phyloP scores from a whole-genome alignment of 2,329 filamentous ascomycete species.

The Alternaria dauci region DNA sequence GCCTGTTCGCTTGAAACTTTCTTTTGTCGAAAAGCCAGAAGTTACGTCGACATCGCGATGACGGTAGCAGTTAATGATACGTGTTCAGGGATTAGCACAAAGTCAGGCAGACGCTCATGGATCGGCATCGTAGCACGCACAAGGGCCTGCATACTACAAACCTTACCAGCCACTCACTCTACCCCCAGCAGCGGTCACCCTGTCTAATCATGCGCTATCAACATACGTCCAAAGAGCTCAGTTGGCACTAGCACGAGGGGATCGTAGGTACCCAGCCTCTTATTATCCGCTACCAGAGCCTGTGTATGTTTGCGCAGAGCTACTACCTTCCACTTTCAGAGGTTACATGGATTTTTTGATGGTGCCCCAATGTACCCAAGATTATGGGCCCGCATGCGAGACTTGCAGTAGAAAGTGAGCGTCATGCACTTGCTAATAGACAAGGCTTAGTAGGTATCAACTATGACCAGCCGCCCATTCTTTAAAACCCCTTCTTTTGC shows the following conservation, averaged over 20 bases:
- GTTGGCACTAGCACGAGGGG: background rate
- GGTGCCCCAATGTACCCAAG: background rate
- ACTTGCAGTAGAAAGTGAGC: background rate
- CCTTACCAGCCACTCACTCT: conserved; percentile 5
- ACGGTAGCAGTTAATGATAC: background rate
- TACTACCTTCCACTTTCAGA: conserved; percentile 6
- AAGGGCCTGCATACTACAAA: conserved; percentile 11
- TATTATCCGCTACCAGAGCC: background rate
- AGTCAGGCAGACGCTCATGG: conserved; percentile 5
- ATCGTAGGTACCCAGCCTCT: conserved; percentile 1
- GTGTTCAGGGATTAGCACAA: conserved; percentile 1
- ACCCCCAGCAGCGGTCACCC: conserved; percentile 4
- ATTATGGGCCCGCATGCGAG: background rate
- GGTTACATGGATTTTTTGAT: background rate
- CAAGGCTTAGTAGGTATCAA: background rate
- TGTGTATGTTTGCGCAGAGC: background rate
- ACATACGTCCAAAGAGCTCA: background rate
- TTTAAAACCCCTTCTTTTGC: background rate
- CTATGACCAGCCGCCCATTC: background rate
- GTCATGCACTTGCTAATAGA: conserved; percentile 4
- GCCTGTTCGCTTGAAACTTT: background rate
- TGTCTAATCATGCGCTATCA: conserved; percentile 18
- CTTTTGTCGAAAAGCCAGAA: background rate
- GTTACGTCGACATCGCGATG: background rate
- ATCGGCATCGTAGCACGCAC: conserved; percentile 16